Evolutionary conservation across 768 basidiomycete genomes (phyloP).

Genomic region (Lyophyllum atratum): DNA sequence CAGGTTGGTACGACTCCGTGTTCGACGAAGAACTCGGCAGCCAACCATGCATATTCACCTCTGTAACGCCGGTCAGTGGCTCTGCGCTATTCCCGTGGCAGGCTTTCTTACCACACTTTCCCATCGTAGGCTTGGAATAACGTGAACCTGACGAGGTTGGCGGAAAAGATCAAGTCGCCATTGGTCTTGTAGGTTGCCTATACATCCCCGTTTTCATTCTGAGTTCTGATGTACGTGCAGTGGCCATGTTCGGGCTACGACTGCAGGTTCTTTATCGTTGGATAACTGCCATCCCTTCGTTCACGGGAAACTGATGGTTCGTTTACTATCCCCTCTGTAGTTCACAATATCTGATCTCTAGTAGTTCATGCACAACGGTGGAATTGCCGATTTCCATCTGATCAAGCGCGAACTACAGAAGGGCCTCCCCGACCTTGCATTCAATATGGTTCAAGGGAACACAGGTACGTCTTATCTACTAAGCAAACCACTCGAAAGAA

Average conservation of each 20-base stretch:
- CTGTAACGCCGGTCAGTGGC: conserved; percentile 79
- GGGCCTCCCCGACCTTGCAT: conserved; percentile 79
- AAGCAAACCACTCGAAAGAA: neutral
- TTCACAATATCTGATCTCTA: neutral
- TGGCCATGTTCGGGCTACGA: too few species aligned
- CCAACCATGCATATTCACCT: conserved; percentile 95
- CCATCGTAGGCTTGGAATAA: conserved; percentile 89
- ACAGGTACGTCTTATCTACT: conserved; percentile 57
- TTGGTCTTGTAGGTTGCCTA: conserved; percentile 77
- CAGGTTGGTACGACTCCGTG: conserved; percentile 93
- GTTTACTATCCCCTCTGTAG: conserved; percentile 11
- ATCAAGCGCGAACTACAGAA: conserved; percentile 84
- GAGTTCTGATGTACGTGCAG: conserved; percentile 90
- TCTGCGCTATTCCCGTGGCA: neutral
- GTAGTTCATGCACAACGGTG: conserved; percentile 97
- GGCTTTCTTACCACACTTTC: neutral
- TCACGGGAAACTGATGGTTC: conserved; percentile 89
- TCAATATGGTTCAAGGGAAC: conserved; percentile 87
- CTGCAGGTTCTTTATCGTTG: conserved; percentile 86
- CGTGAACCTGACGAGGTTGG: conserved; percentile 86
- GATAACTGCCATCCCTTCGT: conserved; percentile 97
- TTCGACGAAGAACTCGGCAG: conserved; percentile 80
- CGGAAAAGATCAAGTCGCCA: conserved; percentile 96
- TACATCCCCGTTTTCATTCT: neutral
- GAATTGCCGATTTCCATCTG: conserved; percentile 79